phyloP scores from a whole-genome alignment of 805 yeast species.

The Kluyveromyces starmeri region DNA sequence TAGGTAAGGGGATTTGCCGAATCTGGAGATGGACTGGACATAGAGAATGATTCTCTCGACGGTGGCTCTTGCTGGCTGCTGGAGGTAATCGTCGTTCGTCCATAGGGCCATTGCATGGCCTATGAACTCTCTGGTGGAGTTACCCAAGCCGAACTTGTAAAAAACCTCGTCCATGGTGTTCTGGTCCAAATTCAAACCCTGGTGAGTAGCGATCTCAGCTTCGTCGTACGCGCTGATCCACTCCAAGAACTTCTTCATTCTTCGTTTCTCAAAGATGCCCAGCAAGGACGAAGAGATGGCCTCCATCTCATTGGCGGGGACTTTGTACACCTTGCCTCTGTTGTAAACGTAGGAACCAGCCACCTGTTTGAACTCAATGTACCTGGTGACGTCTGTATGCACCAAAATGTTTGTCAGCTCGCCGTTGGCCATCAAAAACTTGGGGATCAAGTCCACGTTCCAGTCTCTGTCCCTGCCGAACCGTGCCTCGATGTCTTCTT shows the following conservation, averaged over 20 bases:
- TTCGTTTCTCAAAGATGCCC: conserved; percentile 93
- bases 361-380: conserved; percentile 92
- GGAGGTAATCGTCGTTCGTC: conserved; percentile 83
- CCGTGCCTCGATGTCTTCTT: conserved; percentile 52
- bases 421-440: conserved; percentile 95
- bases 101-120: conserved; percentile 99
- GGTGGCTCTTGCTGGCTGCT: conserved; percentile 85
- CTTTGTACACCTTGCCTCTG: conserved; percentile 87
- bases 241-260: conserved; percentile 88
- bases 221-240: conserved; percentile 78
- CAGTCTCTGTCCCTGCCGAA: conserved; percentile 93
- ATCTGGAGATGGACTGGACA: conserved; percentile 84
- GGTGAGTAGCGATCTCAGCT: conserved; percentile 70
- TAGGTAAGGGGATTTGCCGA: conserved; percentile 92
- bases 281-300: conserved; percentile 85
- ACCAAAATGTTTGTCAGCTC: conserved; percentile 91
- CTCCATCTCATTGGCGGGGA: conserved; percentile 85
- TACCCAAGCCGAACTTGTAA: conserved; percentile 80
- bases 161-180: conserved; percentile 90
- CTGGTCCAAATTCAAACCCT: conserved; percentile 74
- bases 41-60: conserved; percentile 79
- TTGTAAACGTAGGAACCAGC: conserved; percentile 89
- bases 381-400: conserved; percentile 92
- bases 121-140: conserved; percentile 89
- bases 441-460: conserved; percentile 96